Percentiles rank a stretch among this genome's conserved stretches.
Conservation (phyloP, 345 rosid species). For the Trapa bicornis region DNA sequence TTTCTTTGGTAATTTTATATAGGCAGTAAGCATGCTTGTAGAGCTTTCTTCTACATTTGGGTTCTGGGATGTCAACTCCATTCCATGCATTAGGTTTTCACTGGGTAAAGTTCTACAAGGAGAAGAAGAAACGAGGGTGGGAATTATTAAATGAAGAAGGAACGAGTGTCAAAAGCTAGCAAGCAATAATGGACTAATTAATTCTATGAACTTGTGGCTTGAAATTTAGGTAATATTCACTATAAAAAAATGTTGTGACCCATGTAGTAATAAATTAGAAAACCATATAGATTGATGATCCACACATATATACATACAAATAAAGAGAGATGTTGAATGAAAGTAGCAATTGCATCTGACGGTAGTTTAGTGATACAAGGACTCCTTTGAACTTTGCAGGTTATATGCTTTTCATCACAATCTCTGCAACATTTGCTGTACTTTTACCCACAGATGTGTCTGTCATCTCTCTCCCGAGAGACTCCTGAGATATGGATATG, state of each 20-base stretch:
- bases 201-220: neutral
- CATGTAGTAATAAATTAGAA: too few relatives aligned
- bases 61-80: conserved; percentile 1
- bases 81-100: neutral
- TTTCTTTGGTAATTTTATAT: neutral
- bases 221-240: neutral
- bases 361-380: too few relatives aligned
- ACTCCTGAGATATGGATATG: too few relatives aligned
- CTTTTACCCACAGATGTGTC: too few relatives aligned
- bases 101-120: neutral
- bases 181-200: neutral
- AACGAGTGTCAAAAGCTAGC: neutral
- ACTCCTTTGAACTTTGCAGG: too few relatives aligned
- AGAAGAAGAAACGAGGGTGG: neutral
- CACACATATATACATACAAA: too few relatives aligned
- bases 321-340: too few relatives aligned
- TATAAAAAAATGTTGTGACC: neutral
- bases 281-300: too few relatives aligned
- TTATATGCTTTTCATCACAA: too few relatives aligned
- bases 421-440: too few relatives aligned
- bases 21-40: neutral
- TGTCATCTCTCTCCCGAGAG: too few relatives aligned
- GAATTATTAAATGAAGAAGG: neutral
- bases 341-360: too few relatives aligned
- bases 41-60: neutral